Evolutionary conservation across 2,329 filamentous ascomycete genomes (phyloP).

Genomic region (Aspergillus neotritici): DNA sequence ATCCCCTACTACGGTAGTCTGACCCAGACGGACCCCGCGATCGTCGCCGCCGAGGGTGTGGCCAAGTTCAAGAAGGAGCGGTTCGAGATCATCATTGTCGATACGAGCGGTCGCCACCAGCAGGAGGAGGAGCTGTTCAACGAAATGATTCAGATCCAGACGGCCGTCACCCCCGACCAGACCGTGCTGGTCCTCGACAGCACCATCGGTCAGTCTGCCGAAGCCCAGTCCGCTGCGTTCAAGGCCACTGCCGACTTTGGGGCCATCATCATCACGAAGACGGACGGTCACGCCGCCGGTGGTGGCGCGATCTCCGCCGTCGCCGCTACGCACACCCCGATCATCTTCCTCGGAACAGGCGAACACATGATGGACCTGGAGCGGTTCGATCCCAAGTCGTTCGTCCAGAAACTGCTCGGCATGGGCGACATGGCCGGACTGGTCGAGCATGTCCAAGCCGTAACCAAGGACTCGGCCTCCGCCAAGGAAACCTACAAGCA

Average conservation of each 20-base stretch:
- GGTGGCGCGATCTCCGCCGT: constrained; percentile 97
- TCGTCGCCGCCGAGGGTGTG: constrained; percentile 90
- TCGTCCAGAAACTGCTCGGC: constrained; percentile 86
- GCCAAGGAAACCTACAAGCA: constrained; percentile 97
- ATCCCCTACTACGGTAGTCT: constrained; percentile 97
- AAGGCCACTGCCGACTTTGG: constrained; percentile 96
- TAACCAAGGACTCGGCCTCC: constrained; percentile 78
- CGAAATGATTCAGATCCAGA: constrained; percentile 96
- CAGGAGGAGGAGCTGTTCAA: constrained; percentile 94
- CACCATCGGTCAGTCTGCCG: constrained; percentile 92
- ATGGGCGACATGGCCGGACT: constrained; percentile 97
- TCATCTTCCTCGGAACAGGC: constrained; percentile 95
- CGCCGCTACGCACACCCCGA: constrained; percentile 90
- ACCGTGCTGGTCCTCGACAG: constrained; percentile 98
- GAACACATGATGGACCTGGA: constrained; percentile 96
- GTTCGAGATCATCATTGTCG: constrained; percentile 97
- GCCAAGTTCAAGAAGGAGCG: constrained; percentile 98
- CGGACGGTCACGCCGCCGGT: constrained; percentile 88
- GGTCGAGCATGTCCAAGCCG: constrained; percentile 90
- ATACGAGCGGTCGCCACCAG: constrained; percentile 90
- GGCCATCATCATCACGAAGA: constrained; percentile 98
- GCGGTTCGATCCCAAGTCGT: constrained; percentile 84
- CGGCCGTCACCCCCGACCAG: constrained; percentile 83
- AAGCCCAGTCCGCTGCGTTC: constrained; percentile 91
- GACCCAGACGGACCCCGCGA: constrained; percentile 91